Evolutionary conservation across 495 filamentous ascomycete species (phyloP).

Genomic region (Aspergillus hancockii): DNA sequence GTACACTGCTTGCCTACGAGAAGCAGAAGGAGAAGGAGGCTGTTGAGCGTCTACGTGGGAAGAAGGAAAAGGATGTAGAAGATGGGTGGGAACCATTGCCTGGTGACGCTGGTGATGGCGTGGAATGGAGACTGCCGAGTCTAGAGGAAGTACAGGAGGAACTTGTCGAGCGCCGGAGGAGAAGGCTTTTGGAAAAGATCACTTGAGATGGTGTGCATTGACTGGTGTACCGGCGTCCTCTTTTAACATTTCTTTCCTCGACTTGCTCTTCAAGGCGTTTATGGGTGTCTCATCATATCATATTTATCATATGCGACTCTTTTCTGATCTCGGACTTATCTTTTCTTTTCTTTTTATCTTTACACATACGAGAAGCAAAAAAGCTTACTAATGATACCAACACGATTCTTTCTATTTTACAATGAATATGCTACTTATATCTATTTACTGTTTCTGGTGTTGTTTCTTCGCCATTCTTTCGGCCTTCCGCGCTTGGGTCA

Average conservation of each 20-base stretch:
- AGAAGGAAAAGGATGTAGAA: conserved; percentile 47
- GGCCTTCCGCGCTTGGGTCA: conserved; percentile 44
- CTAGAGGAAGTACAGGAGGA: conserved; percentile 91
- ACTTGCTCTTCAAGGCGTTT: conserved; percentile 5
- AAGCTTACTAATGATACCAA: conserved; percentile 24
- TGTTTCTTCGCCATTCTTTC: conserved; percentile 39
- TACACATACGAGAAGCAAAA: conserved; percentile 15
- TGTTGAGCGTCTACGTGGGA: conserved; percentile 59
- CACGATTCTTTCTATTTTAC: conserved; percentile 28
- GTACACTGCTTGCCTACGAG: conserved; percentile 80
- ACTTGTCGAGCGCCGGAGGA: conserved; percentile 80
- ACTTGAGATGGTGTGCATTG: conserved; percentile 41
- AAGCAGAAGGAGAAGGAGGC: conserved; percentile 80
- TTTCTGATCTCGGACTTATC: conserved; percentile 3
- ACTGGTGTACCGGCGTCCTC: conserved; percentile 8
- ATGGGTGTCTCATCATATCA: neutral
- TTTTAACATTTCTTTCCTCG: conserved; percentile 16
- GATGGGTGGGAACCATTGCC: conserved; percentile 82
- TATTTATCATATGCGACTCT: neutral
- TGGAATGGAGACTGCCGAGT: conserved; percentile 81
- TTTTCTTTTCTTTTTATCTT: no score
- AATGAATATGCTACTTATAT: conserved; percentile 24
- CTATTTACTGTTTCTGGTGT: conserved; percentile 18
- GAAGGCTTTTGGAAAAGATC: conserved; percentile 78
- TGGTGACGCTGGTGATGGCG: conserved; percentile 80